These are phyloP conservation scores for Lipomyces sp. DNA, from an alignment of 805 yeast species.

Conservation along the genomic window DNA sequence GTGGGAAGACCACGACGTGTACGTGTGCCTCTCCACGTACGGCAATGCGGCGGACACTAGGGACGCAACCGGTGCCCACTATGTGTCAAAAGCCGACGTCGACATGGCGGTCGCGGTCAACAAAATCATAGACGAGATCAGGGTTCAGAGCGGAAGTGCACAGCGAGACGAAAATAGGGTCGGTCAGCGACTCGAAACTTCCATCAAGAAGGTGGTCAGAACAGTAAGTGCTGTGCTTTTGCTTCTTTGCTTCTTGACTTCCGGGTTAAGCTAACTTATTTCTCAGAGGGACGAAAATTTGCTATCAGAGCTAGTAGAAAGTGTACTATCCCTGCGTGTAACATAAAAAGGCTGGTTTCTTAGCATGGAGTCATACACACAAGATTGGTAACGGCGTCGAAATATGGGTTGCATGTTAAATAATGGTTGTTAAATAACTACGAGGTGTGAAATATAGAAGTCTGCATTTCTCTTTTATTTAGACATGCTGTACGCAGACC, in stretches of 20 bases:
- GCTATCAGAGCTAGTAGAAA: slow-evolving; percentile 4
- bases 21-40: slow-evolving; percentile 9
- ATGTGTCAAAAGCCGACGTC: slow-evolving; percentile 12
- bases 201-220: slow-evolving; percentile 3
- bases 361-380: no score
- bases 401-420: no score
- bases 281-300: slow-evolving; percentile 2
- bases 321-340: slow-evolving; percentile 4
- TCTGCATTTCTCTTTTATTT: no score
- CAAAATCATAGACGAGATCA: background rate
- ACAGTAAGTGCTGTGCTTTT: background rate
- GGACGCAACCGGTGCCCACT: slow-evolving; percentile 3
- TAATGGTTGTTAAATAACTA: no score
- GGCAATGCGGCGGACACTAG: background rate
- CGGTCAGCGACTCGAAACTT: background rate
- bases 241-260: no score
- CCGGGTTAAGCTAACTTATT: background rate
- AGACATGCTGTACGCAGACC: no score
- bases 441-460: no score
- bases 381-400: background rate
- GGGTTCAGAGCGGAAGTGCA: slow-evolving; percentile 2
- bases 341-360: no score
- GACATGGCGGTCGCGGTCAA: slow-evolving; percentile 2
- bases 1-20: slow-evolving; percentile 8
- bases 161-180: background rate